Evolutionary conservation across 83 land plant species (phyloP).

Genomic region (Thuja plicata): DNA sequence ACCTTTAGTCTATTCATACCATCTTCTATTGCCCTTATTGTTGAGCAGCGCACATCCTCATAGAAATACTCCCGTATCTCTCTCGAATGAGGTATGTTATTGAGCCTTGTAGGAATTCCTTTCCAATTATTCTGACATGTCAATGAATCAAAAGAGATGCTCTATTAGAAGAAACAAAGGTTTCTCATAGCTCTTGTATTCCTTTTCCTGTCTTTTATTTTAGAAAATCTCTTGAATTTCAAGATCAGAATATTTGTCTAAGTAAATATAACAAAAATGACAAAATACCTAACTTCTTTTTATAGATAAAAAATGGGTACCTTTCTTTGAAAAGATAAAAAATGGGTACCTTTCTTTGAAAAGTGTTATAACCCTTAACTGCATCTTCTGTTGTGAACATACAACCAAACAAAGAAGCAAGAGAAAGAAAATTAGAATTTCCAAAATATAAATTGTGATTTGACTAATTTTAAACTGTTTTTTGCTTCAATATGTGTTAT

Average conservation of each 20-base stretch:
- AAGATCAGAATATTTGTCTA: background rate
- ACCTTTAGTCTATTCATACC: slow-evolving; percentile 79
- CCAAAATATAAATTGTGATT: background rate
- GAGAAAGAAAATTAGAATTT: background rate
- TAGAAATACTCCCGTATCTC: slow-evolving; percentile 91
- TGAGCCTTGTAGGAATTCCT: slow-evolving; percentile 91
- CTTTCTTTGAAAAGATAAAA: background rate
- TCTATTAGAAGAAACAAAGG: background rate
- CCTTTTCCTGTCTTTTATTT: background rate
- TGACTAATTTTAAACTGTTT: too few species aligned
- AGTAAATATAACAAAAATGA: background rate
- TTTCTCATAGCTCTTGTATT: background rate
- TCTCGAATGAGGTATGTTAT: slow-evolving; percentile 89
- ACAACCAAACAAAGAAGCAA: background rate
- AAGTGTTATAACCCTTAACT: background rate
- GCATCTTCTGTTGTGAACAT: background rate
- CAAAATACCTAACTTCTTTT: background rate
- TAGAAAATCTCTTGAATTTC: background rate
- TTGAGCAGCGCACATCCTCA: slow-evolving; percentile 76
- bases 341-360: background rate
- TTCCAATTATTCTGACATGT: slow-evolving; percentile 79
- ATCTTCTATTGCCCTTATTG: slow-evolving; percentile 68
- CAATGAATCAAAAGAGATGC: background rate
- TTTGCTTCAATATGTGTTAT: background rate
- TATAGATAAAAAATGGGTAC: background rate